Percentiles rank a stretch among this genome's conserved stretches.
Conservation (phyloP, 2,329 filamentous ascomycete genomes). For the Cordyceps javanica region DNA sequence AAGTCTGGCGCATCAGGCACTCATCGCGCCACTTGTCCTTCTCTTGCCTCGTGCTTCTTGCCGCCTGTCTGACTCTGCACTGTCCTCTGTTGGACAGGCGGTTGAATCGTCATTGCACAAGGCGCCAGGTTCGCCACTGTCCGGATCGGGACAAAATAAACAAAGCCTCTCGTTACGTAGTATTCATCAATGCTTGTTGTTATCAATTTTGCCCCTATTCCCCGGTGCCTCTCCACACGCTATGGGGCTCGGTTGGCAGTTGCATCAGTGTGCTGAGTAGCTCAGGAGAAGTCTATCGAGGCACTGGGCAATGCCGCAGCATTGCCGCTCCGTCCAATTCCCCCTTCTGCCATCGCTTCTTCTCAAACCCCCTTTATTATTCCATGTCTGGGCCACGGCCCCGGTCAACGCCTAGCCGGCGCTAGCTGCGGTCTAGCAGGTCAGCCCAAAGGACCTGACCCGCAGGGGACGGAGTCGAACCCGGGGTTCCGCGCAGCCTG, state of each 20-base stretch:
- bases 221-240: slow-evolving; percentile 5
- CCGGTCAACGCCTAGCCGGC: not conserved
- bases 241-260: slow-evolving; percentile 1
- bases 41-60: not conserved
- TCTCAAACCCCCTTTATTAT: not conserved
- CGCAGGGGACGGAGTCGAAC: slow-evolving; percentile 9
- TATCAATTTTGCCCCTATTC: slow-evolving; percentile 8
- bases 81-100: not conserved
- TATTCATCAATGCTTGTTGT: not conserved
- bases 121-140: slow-evolving; percentile 1
- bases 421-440: slow-evolving; percentile 2
- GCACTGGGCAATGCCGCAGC: not conserved
- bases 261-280: not conserved
- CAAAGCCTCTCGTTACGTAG: not conserved
- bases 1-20: slow-evolving; percentile 2
- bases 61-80: not conserved
- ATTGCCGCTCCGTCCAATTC: not conserved
- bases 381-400: not conserved
- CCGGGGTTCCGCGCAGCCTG: slow-evolving; percentile 3
- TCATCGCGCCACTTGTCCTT: not conserved
- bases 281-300: not conserved
- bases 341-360: not conserved
- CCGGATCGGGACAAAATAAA: slow-evolving; percentile 13
- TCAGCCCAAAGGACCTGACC: not conserved
- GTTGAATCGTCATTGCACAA: not conserved